Evolutionary conservation across 129 eudicot genomes (phyloP).

Genomic region (Lactuca sativa): DNA sequence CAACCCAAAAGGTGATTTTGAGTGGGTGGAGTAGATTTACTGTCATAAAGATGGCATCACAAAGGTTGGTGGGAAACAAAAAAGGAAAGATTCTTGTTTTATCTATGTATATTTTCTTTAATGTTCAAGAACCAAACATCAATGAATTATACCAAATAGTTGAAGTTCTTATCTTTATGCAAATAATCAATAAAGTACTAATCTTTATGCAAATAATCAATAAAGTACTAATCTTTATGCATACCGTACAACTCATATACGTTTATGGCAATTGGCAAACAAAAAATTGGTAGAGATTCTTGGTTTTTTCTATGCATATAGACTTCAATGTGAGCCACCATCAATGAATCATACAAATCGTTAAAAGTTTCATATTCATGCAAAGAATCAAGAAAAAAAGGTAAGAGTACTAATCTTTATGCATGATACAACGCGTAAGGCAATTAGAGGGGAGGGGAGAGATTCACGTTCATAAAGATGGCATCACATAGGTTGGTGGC

Average conservation of each 20-base stretch:
- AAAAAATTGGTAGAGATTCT: constrained; percentile 28
- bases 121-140: constrained; percentile 27
- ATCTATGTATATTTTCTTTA: constrained; percentile 18
- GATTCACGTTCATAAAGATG: constrained; percentile 2
- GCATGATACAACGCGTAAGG: background rate
- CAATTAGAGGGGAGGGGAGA: too few species aligned
- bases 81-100: constrained; percentile 30
- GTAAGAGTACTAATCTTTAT: background rate
- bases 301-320: constrained; percentile 9
- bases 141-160: too few species aligned
- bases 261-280: background rate
- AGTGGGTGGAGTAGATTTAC: background rate
- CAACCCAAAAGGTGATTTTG: background rate
- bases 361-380: too few species aligned
- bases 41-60: constrained; percentile 16
- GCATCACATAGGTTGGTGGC: constrained; percentile 24
- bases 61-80: constrained; percentile 21
- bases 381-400: too few species aligned
- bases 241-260: background rate
- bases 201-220: background rate
- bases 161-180: too few species aligned
- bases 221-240: background rate
- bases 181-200: too few species aligned
- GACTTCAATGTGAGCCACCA: constrained; percentile 26
- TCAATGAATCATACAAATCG: background rate